These are phyloP conservation scores for Rhizophagus prolifer DNA, from an alignment of 192 early-diverging fungal species.

Conservation along the genomic window DNA sequence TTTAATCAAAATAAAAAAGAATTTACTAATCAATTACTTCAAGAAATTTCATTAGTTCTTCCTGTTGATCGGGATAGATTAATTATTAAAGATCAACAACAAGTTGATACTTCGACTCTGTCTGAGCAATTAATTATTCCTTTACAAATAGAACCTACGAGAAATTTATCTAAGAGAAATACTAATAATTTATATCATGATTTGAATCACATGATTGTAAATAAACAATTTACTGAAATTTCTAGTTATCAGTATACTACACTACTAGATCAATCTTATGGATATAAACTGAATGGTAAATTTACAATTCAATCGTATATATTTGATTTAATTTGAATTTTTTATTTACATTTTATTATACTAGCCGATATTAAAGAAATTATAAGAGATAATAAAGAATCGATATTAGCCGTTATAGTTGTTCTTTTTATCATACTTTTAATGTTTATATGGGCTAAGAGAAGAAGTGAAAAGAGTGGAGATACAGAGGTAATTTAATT, in stretches of 20 bases:
- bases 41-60: not conserved
- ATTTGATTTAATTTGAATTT: not conserved
- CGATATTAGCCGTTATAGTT: not conserved
- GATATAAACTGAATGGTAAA: not conserved
- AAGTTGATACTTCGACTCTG: not conserved
- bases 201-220: not conserved
- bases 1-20: not conserved
- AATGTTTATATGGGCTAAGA: not conserved
- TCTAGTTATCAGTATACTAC: not conserved
- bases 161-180: not conserved
- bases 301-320: not conserved
- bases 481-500: not conserved
- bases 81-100: not conserved
- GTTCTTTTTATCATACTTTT: not conserved
- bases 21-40: not conserved
- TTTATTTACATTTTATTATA: not conserved
- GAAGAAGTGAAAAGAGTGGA: not conserved
- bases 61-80: not conserved
- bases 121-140: not conserved
- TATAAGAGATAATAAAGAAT: not conserved
- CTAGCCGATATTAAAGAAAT: not conserved
- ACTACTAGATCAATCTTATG: not conserved
- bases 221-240: not conserved
- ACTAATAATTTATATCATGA: not conserved
- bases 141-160: not conserved